These are phyloP conservation scores for Macrolepiota dolichaula DNA, from an alignment of 768 basidiomycete genomes.

Conservation along the genomic window DNA sequence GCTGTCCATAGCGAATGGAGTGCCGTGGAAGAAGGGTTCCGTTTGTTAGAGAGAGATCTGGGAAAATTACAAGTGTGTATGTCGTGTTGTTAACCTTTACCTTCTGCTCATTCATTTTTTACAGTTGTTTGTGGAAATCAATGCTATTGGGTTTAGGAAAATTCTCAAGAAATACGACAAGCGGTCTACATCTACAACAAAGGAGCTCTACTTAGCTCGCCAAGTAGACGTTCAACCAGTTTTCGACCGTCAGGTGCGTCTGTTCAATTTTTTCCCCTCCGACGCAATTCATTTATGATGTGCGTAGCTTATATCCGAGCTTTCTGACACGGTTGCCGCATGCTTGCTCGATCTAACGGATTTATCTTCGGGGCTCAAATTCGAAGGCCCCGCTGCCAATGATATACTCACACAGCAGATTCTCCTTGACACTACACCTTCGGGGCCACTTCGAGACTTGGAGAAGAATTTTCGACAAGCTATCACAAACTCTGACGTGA, in stretches of 20 bases:
- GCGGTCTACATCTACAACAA: slow-evolving; percentile 90
- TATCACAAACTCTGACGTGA: slow-evolving; percentile 55
- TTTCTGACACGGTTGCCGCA: slow-evolving; percentile 88
- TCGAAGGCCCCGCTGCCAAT: slow-evolving; percentile 75
- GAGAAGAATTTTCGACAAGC: slow-evolving; percentile 85
- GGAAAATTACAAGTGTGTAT: slow-evolving; percentile 83
- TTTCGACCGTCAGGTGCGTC: slow-evolving; percentile 82
- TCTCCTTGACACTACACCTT: slow-evolving; percentile 55
- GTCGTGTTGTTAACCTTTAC: background rate
- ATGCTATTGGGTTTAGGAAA: slow-evolving; percentile 94
- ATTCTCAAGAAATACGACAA: slow-evolving; percentile 99
- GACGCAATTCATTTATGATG: background rate
- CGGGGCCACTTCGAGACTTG: slow-evolving; percentile 82
- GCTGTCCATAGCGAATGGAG: slow-evolving; percentile 86
- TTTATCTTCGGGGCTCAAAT: slow-evolving; percentile 67
- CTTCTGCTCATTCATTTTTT: slow-evolving; percentile 11
- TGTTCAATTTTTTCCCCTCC: slow-evolving; percentile 18
- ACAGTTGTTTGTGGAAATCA: slow-evolving; percentile 96
- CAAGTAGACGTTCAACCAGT: slow-evolving; percentile 99
- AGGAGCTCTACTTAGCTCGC: slow-evolving; percentile 91
- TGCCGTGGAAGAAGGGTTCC: slow-evolving; percentile 95
- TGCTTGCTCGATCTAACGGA: slow-evolving; percentile 80
- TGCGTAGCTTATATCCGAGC: slow-evolving; percentile 83
- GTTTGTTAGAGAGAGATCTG: slow-evolving; percentile 89
- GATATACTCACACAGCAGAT: slow-evolving; percentile 76